Conservation (phyloP, 176 grass and related monocot genomes). For the Puya raimondii region DNA sequence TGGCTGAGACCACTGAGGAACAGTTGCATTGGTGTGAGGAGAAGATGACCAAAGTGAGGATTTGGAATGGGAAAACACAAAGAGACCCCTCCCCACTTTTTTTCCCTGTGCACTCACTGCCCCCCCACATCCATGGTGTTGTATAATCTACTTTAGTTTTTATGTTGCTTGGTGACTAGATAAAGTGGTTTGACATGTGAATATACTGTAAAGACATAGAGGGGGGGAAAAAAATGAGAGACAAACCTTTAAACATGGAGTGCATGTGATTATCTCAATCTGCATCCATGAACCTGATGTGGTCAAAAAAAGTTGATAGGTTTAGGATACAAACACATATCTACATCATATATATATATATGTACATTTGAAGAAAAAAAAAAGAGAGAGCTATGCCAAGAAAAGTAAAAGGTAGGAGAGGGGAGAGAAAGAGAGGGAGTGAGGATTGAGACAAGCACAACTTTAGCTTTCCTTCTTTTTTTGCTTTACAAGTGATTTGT, state of each 20-base stretch:
- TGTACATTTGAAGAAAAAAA: constrained; percentile 11
- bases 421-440: constrained; percentile 10
- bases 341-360: neutral
- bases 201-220: constrained; percentile 37
- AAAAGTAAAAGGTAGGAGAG: constrained; percentile 37
- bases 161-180: constrained; percentile 28
- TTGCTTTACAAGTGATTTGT: constrained; percentile 40
- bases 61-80: constrained; percentile 52
- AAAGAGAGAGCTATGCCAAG: constrained; percentile 15
- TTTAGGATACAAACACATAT: too few relatives aligned
- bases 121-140: neutral
- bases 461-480: constrained; percentile 53
- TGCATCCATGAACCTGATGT: neutral
- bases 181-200: constrained; percentile 56
- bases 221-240: constrained; percentile 28
- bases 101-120: constrained; percentile 78
- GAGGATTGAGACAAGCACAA: constrained; percentile 44
- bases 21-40: constrained; percentile 94
- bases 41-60: constrained; percentile 68
- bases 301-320: constrained; percentile 8
- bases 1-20: constrained; percentile 54
- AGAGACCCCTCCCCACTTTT: constrained; percentile 71
- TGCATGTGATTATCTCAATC: constrained; percentile 33
- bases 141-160: constrained; percentile 25
- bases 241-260: constrained; percentile 23